Evolutionary conservation across 768 basidiomycete genomes (phyloP), one percentile per base, ranked within the genome.

Genomic region (Candolleomyces efflorescens): DNA sequence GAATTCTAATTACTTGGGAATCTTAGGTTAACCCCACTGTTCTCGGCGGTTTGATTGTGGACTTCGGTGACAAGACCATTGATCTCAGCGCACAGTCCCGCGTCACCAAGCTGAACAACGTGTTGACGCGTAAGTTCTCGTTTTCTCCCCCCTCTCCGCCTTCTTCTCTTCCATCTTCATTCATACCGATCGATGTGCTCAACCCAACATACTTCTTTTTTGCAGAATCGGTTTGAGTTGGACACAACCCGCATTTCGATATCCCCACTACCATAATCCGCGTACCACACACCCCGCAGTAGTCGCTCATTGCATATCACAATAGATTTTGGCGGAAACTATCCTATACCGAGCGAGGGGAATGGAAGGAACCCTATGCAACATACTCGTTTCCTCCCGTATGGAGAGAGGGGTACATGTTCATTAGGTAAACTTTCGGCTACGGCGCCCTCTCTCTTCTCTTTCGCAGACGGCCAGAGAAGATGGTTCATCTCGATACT

Each of bases 41-140:
- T 57, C 75, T 98, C 61, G 97, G 96, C 58, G 97, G 97, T 52
- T 72, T 98, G 59, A 81, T 98, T 60, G 88, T 99, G 50, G 97
- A 99, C 76, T 94, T 99, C 68, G 96, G 94, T 62, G 97, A 98
- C 80, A 96, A 96, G 81, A 94, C 93, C 54, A 90, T 99, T 66
- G 97, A 99, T 76, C 82, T 98, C 59, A 95, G 92, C 65, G 94
- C 96, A 56, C 87, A 86, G 50, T 93, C 92, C 36, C 91, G 92
- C 55, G 93, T 98, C 67, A 96, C 87, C 71, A 96, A 94, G 75
- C 84, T 98, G 69, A 98, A 98, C 82, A 84, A 83, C 63, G 82
- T 89, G 67, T 78, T 98, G 52, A 83, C 89, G 70, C 85, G 94
- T 92, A 73, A 62, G 90, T 78, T 50, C 3, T 27, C 27, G 53